Evolutionary conservation across 768 basidiomycete species (phyloP).

Genomic region (Psilocybe azurescens): DNA sequence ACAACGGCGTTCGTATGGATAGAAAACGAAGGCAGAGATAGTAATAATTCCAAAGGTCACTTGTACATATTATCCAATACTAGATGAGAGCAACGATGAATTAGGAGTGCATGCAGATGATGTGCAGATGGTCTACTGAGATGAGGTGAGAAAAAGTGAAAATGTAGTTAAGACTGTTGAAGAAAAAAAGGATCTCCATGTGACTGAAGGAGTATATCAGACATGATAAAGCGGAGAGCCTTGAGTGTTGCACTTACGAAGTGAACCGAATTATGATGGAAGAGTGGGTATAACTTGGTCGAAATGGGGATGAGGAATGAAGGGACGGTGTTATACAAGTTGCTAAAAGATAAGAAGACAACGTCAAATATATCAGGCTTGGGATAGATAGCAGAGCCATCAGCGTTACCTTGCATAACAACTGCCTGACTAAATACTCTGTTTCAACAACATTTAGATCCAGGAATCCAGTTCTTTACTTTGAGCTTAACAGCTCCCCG

Average conservation of each 20-base stretch:
- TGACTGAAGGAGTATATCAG: conserved; percentile 21
- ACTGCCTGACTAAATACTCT: conserved; percentile 1
- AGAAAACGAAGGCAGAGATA: conserved; percentile 18
- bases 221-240: conserved; percentile 12
- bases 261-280: conserved; percentile 22
- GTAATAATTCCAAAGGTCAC: conserved; percentile 26
- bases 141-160: conserved; percentile 18
- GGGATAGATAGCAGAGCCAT: not conserved
- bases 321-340: not conserved
- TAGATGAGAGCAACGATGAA: conserved; percentile 32
- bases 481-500: conserved; percentile 65
- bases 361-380: not conserved
- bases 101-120: conserved; percentile 19
- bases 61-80: conserved; percentile 42
- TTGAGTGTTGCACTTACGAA: conserved; percentile 24
- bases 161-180: conserved; percentile 17
- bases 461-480: conserved; percentile 66
- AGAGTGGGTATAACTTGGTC: conserved; percentile 20
- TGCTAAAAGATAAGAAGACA: not conserved
- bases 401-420: conserved; percentile 4
- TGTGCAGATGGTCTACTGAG: conserved; percentile 30
- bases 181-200: conserved; percentile 18
- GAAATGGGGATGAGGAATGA: conserved; percentile 15
- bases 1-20: conserved; percentile 12
- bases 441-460: conserved; percentile 69